phyloP scores from a whole-genome alignment of 192 early-diverging fungal genomes.

The Gonapodya prolifera region DNA sequence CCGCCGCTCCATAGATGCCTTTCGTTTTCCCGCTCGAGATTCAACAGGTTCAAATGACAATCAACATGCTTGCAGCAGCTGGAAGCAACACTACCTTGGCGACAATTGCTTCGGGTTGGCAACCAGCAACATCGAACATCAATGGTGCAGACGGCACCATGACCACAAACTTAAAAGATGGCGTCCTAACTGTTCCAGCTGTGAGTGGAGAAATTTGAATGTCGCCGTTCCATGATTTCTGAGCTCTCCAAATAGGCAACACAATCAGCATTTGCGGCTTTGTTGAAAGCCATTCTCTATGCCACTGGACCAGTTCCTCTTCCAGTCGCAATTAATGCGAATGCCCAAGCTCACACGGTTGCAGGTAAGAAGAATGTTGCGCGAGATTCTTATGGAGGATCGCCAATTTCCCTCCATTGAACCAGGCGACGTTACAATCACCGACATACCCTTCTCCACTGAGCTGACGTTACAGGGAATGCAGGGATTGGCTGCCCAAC shows the following conservation, averaged over 20 bases:
- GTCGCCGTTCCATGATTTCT: background rate
- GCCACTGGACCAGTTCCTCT: conserved; percentile 31
- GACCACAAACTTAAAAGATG: conserved; percentile 11
- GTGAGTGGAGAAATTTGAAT: background rate
- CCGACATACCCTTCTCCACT: conserved; percentile 40
- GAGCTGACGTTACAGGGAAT: conserved; percentile 36
- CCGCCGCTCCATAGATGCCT: conserved; percentile 29
- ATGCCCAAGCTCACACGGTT: conserved; percentile 26
- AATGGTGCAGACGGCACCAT: conserved; percentile 12
- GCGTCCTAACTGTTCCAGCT: conserved; percentile 14
- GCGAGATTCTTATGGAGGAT: background rate
- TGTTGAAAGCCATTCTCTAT: conserved; percentile 26
- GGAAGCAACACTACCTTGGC: background rate
- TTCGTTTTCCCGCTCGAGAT: conserved; percentile 47
- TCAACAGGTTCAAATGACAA: background rate
- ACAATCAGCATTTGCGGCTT: conserved; percentile 4
- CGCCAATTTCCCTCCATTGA: background rate
- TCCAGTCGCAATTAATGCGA: conserved; percentile 32
- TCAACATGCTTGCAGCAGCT: background rate
- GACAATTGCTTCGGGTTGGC: background rate
- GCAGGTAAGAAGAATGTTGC: conserved; percentile 33
- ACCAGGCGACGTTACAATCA: conserved; percentile 33
- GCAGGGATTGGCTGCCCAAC: conserved; percentile 30
- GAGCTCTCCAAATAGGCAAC: background rate
- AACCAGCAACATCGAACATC: background rate